Base-by-base conservation (phyloP, 495 filamentous ascomycete genomes). In the Aeminium ludgeri region DNA sequence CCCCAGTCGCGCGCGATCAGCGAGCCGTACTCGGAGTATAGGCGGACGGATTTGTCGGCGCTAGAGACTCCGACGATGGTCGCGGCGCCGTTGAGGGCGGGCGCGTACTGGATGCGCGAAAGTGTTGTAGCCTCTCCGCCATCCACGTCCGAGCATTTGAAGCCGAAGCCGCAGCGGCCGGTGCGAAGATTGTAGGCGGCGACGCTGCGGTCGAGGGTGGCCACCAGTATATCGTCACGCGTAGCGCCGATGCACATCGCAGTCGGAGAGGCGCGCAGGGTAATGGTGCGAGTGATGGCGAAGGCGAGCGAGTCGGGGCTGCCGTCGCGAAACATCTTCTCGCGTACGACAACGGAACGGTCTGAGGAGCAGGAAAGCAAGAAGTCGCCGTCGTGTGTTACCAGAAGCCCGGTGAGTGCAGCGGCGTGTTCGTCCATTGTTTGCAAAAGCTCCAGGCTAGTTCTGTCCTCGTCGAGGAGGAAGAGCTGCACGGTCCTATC, bases 401-500 rank as follows among this genome's bases (percentile, higher is more conserved):
- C 80, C 8, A 75, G 53, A 20, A 85, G 49, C 17, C 73, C 65
- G 17, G 60, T 72, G 10, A 86, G 76, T 30, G 72, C 73, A 1
- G 74, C 80, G 13, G 78, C 76, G 55, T 86, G 81, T 30, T 86
- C 82, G 45, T 85, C 76, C 55, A 86, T 62, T 0, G 81, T 84
- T 54, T 86, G 81, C 28, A 80, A 59, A 28, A 86, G 55, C 32
- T 67, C 61, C 53, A 80, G 67, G 5, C 63, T 12, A 17, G 11
- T 16, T n/a, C n/a, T 62, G 0, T 63, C 62, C 0, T 64, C 59
- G 23, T 57, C 57, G 51, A 69, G 69, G 40, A 73, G 66, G 56
- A 94, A 96, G 15, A 96, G 65, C 58, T 97, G 89, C 16, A 89
- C 71, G 36, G 78, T 92, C 33, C 89, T 78, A 61, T 97, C 89